These are phyloP conservation scores for Tricholoma saponaceum DNA, from an alignment of 768 basidiomycete species.

Conservation along the genomic window DNA sequence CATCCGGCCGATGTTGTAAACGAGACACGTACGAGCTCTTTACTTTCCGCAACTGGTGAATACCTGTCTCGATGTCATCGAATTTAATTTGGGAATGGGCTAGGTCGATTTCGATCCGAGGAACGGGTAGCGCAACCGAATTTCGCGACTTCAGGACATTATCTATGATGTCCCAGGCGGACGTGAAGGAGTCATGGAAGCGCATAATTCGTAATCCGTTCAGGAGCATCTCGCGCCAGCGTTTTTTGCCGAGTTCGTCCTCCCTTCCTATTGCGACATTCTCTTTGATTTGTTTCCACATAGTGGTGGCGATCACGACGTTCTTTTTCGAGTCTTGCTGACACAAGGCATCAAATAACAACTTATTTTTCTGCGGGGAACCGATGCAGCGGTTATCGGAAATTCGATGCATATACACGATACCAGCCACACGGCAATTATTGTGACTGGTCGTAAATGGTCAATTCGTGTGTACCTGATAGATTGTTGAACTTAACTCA, in stretches of 20 bases:
- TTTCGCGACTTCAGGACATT: background rate
- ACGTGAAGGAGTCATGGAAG: background rate
- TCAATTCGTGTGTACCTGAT: background rate
- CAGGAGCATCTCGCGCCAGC: background rate
- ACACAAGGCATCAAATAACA: background rate
- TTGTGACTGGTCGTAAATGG: background rate
- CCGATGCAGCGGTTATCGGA: conserved; percentile 1
- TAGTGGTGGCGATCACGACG: conserved; percentile 1
- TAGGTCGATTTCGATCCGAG: background rate
- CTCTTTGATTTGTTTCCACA: background rate
- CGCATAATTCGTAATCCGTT: background rate
- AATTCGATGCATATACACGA: conserved; percentile 1
- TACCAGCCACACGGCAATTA: background rate
- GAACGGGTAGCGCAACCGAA: background rate
- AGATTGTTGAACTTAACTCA: background rate
- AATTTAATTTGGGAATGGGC: background rate
- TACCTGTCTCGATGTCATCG: background rate
- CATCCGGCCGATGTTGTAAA: background rate
- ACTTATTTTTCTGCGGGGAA: background rate
- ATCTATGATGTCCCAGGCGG: conserved; percentile 3
- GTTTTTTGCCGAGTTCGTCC: background rate
- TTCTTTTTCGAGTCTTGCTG: background rate
- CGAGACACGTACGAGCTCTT: background rate
- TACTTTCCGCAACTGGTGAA: background rate
- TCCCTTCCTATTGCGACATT: background rate